A percentile compares a stretch with the other conserved stretches of the same genome.
Evolutionary conservation across 2,329 filamentous ascomycete genomes (phyloP).

Genomic region (Claviceps africana): DNA sequence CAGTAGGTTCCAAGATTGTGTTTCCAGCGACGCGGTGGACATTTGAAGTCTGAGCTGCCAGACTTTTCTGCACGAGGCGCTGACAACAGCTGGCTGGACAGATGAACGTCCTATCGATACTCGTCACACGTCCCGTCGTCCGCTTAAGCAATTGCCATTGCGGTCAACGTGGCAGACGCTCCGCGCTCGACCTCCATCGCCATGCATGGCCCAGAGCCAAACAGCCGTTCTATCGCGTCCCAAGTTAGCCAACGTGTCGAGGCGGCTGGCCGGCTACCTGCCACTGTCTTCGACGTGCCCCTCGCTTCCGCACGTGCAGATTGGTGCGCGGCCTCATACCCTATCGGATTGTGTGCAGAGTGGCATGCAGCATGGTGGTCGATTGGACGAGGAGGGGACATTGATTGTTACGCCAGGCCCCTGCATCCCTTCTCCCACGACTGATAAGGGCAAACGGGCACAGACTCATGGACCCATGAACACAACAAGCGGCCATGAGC

Average conservation of each 20-base stretch:
- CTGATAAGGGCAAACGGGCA: neutral
- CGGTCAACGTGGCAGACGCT: neutral
- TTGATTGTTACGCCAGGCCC: neutral
- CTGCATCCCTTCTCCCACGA: neutral
- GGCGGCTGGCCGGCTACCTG: constrained; percentile 4
- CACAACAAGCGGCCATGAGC: no score
- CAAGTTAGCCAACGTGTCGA: neutral
- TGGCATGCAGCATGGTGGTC: neutral
- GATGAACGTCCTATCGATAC: neutral
- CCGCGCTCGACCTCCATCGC: constrained; percentile 1
- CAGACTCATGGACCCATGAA: no score
- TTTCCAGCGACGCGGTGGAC: neutral
- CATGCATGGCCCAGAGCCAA: constrained; percentile 4
- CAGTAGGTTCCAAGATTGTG: neutral
- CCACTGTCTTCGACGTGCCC: constrained; percentile 5
- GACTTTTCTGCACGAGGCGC: neutral
- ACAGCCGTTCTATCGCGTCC: constrained; percentile 5
- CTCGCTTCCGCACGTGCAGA: neutral
- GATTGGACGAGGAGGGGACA: neutral
- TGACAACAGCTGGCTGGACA: neutral
- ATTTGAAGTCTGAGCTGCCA: neutral
- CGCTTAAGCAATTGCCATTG: neutral
- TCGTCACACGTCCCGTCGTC: neutral
- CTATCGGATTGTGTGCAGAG: constrained; percentile 3
- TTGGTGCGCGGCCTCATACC: neutral